Evolutionary conservation across 2,329 filamentous ascomycete species (phyloP), one percentile per base, ranked within the genome.

Genomic region (Neonectria neomacrospora): DNA sequence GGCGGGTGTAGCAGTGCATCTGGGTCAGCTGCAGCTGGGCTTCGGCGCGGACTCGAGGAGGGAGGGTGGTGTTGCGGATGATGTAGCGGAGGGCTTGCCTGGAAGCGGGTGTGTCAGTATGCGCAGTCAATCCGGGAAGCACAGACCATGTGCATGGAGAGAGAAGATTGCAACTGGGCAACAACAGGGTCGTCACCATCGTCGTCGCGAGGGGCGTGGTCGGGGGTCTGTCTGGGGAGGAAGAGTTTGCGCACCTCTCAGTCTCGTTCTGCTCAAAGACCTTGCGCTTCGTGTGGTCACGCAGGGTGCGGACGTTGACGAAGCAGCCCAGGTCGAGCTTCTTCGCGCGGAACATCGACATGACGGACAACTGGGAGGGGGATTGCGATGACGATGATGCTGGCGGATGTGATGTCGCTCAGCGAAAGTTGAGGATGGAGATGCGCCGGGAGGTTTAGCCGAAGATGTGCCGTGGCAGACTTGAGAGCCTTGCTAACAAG

Each of bases 281-380:
- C 82, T 96, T 95, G 74, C 96, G 91, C 88, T 98, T 99, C 58
- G 94, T 94, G 82, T 98, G 93, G 80, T 99, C 96, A 74, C 96
- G 93, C 77, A 99, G 91, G 70, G 92, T 87, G 71, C 91, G 90
- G 78, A 91, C 88, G 76, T 97, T 97, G 81, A 96, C 80, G 76
- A 92, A 97, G 77, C 93, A 93, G 78, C 91, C 90, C 71, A 98
- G 82, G 73, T 98, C 94, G 72, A 97, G 89, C 84, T 90, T 94
- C 81, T 97, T 97, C 32, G 94, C 86, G 73, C 94, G 86, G 81
- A 97, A 97, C 83, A 94, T 92, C 51, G 92, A 90, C 90, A 93
- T 93, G 67, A 70, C 87, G 83, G 78, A 68, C 65, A 60, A 58
- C 55, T 68, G 51, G 61, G 22, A 16, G 18, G 51, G 53, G 63